Conservation (phyloP, 306 rosid species). For the Inga laurina region DNA sequence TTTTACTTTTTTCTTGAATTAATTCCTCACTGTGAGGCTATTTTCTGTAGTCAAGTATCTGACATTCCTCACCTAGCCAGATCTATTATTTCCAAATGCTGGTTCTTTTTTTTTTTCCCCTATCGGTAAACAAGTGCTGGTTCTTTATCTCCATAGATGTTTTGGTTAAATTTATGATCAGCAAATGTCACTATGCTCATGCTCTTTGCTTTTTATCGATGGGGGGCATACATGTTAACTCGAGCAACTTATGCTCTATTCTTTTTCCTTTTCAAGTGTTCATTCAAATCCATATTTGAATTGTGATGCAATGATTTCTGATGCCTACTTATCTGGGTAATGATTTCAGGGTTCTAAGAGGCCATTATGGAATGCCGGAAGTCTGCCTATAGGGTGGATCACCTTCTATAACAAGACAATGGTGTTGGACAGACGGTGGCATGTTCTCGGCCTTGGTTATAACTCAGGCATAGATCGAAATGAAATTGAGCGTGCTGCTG, state of each 20-base stretch:
- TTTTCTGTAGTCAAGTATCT: conserved; percentile 8
- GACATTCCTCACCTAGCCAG: neutral
- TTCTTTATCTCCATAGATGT: conserved; percentile 15
- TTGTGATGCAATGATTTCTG: conserved; percentile 19
- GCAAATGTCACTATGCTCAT: neutral
- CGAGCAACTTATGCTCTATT: neutral
- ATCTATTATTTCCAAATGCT: neutral
- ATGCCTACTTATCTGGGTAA: conserved; percentile 26
- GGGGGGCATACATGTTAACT: neutral
- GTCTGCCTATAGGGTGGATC: conserved; percentile 89
- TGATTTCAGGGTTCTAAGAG: conserved; percentile 66
- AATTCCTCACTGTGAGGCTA: neutral
- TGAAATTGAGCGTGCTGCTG: conserved; percentile 72
- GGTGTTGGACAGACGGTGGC: conserved; percentile 84
- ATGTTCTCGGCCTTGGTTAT: conserved; percentile 79
- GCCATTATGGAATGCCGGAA: conserved; percentile 74
- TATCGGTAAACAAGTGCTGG: neutral
- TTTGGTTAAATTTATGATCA: neutral
- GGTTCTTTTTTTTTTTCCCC: too few species aligned
- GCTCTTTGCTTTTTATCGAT: conserved; percentile 10
- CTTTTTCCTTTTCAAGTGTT: neutral
- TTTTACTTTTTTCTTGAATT: neutral
- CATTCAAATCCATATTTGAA: neutral
- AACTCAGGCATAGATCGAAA: conserved; percentile 44
- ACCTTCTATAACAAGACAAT: conserved; percentile 73